These are phyloP conservation scores for Coccomyxa subellipsoidea DNA, from an alignment of 163 green algal genomes.

Conservation along the genomic window DNA sequence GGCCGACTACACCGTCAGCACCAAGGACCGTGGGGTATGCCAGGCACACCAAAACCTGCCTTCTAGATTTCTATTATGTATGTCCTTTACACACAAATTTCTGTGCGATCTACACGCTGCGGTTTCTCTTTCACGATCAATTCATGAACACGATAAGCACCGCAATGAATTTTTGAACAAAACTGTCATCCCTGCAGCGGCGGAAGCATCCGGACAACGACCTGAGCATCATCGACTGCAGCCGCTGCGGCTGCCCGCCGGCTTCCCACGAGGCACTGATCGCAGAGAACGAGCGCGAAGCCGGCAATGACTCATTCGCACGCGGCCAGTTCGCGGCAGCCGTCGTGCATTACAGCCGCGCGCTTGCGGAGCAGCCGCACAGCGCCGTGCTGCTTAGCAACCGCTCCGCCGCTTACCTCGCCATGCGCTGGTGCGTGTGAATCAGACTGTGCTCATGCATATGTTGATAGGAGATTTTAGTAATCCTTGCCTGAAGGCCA, in stretches of 20 bases:
- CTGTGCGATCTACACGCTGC: neutral
- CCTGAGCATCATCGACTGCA: constrained; percentile 29
- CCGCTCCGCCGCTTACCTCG: constrained; percentile 23
- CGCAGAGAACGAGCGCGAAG: constrained; percentile 20
- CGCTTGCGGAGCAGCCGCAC: neutral
- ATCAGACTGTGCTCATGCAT: neutral
- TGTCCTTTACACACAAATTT: neutral
- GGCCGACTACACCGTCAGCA: constrained; percentile 6
- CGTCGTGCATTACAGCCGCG: constrained; percentile 29
- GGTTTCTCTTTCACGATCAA: neutral
- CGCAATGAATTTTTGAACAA: neutral
- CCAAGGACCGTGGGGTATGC: neutral
- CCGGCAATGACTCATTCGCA: constrained; percentile 28
- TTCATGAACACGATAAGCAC: too few species aligned
- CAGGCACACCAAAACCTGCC: neutral
- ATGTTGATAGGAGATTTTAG: too few species aligned
- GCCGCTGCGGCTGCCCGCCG: constrained; percentile 33
- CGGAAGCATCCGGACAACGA: constrained; percentile 35
- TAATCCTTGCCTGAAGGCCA: too few species aligned
- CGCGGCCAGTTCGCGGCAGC: constrained; percentile 13
- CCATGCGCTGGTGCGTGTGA: constrained; percentile 19
- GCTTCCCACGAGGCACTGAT: constrained; percentile 20
- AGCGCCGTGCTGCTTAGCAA: constrained; percentile 29
- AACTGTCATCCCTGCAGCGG: neutral
- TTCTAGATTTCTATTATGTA: neutral